Conservation (phyloP, 2,329 filamentous ascomycete genomes). For the Cordyceps fumosorosea region DNA sequence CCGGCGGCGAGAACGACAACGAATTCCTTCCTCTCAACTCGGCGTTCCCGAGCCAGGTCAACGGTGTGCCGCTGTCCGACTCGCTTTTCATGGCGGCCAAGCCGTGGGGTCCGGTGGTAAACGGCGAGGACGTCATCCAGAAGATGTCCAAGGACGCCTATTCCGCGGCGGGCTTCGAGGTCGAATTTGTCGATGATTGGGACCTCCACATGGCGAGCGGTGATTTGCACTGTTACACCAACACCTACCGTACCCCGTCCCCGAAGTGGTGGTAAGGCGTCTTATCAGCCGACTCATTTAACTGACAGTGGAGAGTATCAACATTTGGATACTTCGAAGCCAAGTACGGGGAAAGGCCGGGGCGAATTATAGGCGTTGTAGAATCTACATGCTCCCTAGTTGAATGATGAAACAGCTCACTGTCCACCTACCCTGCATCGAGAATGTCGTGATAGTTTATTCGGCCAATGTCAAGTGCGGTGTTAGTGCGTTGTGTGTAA, state of each 20-base stretch:
- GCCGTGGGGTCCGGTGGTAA: conserved; percentile 21
- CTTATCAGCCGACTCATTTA: not conserved
- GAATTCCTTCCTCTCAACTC: not conserved
- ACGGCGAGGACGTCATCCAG: conserved; percentile 21
- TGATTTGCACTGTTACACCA: conserved; percentile 23
- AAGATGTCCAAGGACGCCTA: conserved; percentile 19
- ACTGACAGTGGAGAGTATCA: not conserved
- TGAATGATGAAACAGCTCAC: not conserved
- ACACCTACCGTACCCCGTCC: conserved; percentile 14
- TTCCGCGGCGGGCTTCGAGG: conserved; percentile 15
- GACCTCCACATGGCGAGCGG: conserved; percentile 19
- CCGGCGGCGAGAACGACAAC: not conserved
- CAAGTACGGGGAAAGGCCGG: not conserved
- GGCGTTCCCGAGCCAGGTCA: not conserved
- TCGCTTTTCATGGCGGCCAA: conserved; percentile 12
- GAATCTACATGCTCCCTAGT: not conserved
- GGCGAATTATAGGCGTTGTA: no score
- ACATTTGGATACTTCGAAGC: not conserved
- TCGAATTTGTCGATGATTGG: conserved; percentile 23
- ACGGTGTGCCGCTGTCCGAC: not conserved
- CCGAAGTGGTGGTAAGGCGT: conserved; percentile 16
- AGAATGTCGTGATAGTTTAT: not conserved
- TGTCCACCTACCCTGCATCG: not conserved
- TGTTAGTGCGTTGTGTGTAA: not conserved
- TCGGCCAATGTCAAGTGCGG: not conserved